These are phyloP conservation scores for Daldinia childiae DNA, from an alignment of 495 filamentous ascomycete genomes.

Conservation along the genomic window DNA sequence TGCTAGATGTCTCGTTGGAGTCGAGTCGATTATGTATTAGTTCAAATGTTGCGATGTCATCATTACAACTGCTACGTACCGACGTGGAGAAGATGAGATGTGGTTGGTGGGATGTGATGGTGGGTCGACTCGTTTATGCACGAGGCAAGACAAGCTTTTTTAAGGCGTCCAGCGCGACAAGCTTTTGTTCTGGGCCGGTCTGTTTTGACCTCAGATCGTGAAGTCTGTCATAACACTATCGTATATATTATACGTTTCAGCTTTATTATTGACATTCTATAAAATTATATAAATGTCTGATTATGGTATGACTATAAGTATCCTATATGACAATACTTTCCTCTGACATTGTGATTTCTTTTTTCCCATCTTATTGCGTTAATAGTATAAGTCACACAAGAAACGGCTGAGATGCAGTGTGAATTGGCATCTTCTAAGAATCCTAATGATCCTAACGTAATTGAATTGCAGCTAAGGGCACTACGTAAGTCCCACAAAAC, in stretches of 20 bases:
- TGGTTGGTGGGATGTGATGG: slow-evolving; percentile 27
- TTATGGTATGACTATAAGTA: not conserved
- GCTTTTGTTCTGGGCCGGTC: slow-evolving; percentile 42
- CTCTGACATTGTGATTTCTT: not conserved
- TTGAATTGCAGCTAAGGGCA: slow-evolving; percentile 28
- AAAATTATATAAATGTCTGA: not conserved
- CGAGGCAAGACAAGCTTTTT: slow-evolving; percentile 44
- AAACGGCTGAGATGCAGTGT: not conserved
- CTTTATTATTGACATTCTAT: not conserved
- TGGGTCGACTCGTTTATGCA: slow-evolving; percentile 41
- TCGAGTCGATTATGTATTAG: slow-evolving; percentile 23
- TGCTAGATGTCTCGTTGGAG: slow-evolving; percentile 12
- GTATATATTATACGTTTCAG: not conserved
- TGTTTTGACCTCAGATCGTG: slow-evolving; percentile 16
- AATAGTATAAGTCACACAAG: not conserved
- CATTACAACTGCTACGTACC: slow-evolving; percentile 16
- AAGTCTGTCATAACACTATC: not conserved
- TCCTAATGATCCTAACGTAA: slow-evolving; percentile 1
- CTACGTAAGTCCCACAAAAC: slow-evolving; percentile 13
- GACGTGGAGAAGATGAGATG: not conserved
- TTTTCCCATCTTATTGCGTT: not conserved
- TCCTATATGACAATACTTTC: not conserved
- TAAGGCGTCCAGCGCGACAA: slow-evolving; percentile 40
- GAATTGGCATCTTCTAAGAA: not conserved
- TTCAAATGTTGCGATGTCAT: slow-evolving; percentile 31